Evolutionary conservation across 768 basidiomycete species (phyloP).

Genomic region (Termitomyces sp.): DNA sequence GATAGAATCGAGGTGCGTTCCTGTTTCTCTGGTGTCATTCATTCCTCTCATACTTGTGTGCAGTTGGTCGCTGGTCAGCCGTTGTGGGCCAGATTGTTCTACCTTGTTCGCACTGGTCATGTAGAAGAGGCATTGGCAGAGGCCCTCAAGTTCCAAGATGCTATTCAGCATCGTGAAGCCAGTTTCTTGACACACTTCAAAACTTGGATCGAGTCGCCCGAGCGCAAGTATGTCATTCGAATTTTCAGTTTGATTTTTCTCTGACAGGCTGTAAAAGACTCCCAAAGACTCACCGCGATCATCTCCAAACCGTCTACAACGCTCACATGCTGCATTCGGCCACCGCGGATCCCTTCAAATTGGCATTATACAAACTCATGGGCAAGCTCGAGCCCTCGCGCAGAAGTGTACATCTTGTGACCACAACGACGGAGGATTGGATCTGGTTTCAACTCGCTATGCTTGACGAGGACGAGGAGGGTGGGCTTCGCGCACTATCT

Average conservation of each 20-base stretch:
- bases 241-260: background rate
- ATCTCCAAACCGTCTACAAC: conserved; percentile 77
- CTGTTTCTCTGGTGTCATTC: background rate
- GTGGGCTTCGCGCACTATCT: conserved; percentile 67
- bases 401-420: conserved; percentile 79
- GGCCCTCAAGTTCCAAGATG: conserved; percentile 64
- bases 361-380: conserved; percentile 93
- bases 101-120: conserved; percentile 86
- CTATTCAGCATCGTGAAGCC: conserved; percentile 73
- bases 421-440: conserved; percentile 95
- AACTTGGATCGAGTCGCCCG: conserved; percentile 78
- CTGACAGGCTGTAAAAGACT: conserved; percentile 37
- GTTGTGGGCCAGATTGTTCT: conserved; percentile 93
- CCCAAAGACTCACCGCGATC: conserved; percentile 73
- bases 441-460: conserved; percentile 95
- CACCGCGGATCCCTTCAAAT: conserved; percentile 91
- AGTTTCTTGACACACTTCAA: conserved; percentile 82
- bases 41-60: background rate
- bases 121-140: conserved; percentile 77
- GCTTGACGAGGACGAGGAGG: conserved; percentile 83
- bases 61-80: conserved; percentile 85
- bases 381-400: conserved; percentile 85
- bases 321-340: conserved; percentile 88
- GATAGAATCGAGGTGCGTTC: conserved; percentile 77
- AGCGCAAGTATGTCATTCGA: conserved; percentile 55